Evolutionary conservation across 768 basidiomycete genomes (phyloP).

Genomic region (Pilatotrama ljubarskyi): DNA sequence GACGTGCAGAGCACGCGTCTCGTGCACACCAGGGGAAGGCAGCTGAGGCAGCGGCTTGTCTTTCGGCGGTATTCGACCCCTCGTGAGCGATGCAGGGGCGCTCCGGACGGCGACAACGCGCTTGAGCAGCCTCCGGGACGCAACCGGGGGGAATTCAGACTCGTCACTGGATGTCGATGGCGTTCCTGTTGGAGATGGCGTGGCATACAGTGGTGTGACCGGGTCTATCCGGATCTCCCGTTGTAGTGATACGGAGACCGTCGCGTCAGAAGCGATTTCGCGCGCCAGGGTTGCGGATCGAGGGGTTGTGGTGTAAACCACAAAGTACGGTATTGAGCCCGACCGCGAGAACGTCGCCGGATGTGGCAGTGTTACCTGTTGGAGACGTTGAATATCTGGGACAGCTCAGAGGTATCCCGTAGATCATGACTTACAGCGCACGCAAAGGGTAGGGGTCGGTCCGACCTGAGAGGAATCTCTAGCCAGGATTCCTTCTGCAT

Average conservation of each 20-base stretch:
- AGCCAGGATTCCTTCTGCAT: constrained; percentile 57
- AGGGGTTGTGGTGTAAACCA: constrained; percentile 68
- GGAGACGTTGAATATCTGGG: background rate
- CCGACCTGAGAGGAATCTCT: constrained; percentile 64
- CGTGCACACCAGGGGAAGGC: constrained; percentile 33
- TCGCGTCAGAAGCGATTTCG: constrained; percentile 72
- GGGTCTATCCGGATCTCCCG: constrained; percentile 60
- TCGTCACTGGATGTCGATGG: constrained; percentile 47
- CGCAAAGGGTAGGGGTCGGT: constrained; percentile 59
- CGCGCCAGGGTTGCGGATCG: constrained; percentile 53
- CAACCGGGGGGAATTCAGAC: constrained; percentile 30
- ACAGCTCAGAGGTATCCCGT: constrained; percentile 1
- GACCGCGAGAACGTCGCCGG: constrained; percentile 61
- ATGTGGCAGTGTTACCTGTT: constrained; percentile 64
- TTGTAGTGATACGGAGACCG: constrained; percentile 64
- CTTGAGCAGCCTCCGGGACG: constrained; percentile 32
- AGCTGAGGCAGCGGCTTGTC: constrained; percentile 32
- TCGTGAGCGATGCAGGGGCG: constrained; percentile 20
- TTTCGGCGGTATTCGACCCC: constrained; percentile 1
- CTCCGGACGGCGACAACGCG: constrained; percentile 30
- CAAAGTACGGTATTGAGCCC: constrained; percentile 67
- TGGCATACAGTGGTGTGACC: constrained; percentile 31
- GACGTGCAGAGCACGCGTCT: constrained; percentile 48
- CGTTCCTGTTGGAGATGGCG: constrained; percentile 39
- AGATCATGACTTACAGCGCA: constrained; percentile 54